Evolutionary conservation across 1,284 basidiomycete species (phyloP), one percentile per base, ranked within the genome.

Genomic region (Porodaedalea pini): DNA sequence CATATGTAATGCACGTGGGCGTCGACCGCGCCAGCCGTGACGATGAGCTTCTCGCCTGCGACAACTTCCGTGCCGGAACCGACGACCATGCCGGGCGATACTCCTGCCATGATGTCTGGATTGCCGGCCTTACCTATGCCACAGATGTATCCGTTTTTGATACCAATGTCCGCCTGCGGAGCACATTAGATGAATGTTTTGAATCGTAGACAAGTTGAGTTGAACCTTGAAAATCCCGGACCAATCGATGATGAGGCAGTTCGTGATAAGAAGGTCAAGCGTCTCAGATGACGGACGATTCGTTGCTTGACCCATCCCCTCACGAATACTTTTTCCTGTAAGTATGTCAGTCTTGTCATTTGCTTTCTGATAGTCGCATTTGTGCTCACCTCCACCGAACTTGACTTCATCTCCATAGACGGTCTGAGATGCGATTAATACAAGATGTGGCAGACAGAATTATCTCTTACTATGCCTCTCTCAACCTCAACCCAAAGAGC

Each of bases 71-170:
- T 97, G 15, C 83, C 86, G 3, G 90, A 91, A 37, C 94, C 94
- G 45, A 97, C 82, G 59, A 92, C 68, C 70, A 99, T 85, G 17
- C 77, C 72, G 0, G 81, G 81, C 57, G 90, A 79, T 15, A 98
- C 90, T 29, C 81, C 81, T 19, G 85, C 83, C 92, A 98, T 98
- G 45, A 91, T 79, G 68, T 98, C 94, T 1, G 94, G 95, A 71
- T 99, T 99, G 1, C 97, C 97, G 3, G 94, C 92, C 71, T 99
- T 99, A 32, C 97, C 97, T 55, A 99, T 90, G 0, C 89, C 95
- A 8, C 78, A 79, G 62, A 99, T 98, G 53, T 76, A 67, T 0
- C 96, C 96, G 60, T 85, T 71, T 72, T 90, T 94, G 61, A 99
- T 81, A 39, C 97, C 97, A 53, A 99, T 92, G 68, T 99, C 97